These are phyloP conservation scores for Proteromonas lacertae DNA, from an alignment of 352 stramenopile genomes.

Conservation along the genomic window DNA sequence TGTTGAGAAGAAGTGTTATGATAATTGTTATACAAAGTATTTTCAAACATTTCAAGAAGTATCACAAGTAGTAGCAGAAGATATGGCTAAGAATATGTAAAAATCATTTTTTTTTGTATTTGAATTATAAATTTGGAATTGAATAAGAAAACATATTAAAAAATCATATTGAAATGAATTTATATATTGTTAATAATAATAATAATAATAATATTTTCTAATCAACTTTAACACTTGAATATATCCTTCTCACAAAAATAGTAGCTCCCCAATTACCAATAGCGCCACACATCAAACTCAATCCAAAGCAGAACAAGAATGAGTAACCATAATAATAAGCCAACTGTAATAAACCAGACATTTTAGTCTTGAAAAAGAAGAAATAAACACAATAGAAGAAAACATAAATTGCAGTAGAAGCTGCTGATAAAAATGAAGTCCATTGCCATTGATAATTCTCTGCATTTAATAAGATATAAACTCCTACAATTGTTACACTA, in stretches of 20 bases:
- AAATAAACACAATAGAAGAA: slow-evolving; percentile 97
- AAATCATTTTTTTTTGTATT: no score
- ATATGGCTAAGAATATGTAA: no score
- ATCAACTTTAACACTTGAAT: slow-evolving; percentile 71
- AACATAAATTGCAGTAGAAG: slow-evolving; percentile 70
- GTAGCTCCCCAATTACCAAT: slow-evolving; percentile 50
- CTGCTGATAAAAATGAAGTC: slow-evolving; percentile 68
- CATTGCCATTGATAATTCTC: slow-evolving; percentile 99
- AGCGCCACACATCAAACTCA: slow-evolving; percentile 62
- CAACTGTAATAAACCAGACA: slow-evolving; percentile 88
- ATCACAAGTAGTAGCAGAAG: no score
- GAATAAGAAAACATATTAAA: no score
- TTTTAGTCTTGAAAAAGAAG: slow-evolving; percentile 96
- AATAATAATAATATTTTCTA: no score
- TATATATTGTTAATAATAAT: no score
- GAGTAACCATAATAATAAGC: slow-evolving; percentile 82
- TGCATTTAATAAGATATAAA: slow-evolving; percentile 89
- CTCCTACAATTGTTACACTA: slow-evolving; percentile 89
- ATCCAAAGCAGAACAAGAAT: slow-evolving; percentile 47
- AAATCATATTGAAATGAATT: no score
- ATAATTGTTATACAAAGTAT: no score
- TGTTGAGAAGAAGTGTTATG: no score
- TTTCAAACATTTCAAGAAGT: no score
- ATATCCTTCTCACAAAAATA: slow-evolving; percentile 67
- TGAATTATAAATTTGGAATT: no score